phyloP scores from a whole-genome alignment of 2,329 filamentous ascomycete species.

The Aspergillus arachidicola region DNA sequence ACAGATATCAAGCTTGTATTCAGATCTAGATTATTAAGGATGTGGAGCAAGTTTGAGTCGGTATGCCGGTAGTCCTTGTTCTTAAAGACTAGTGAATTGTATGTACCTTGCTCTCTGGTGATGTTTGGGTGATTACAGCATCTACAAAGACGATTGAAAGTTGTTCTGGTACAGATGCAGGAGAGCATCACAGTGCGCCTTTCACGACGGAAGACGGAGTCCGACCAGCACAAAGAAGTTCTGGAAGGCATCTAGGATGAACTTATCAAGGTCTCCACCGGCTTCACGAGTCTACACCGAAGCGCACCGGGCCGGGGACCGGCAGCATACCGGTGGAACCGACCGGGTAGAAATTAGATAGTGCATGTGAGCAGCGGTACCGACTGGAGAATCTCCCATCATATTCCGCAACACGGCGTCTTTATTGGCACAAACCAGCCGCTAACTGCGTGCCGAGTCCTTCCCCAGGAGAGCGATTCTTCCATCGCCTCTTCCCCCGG shows the following conservation, averaged over 20 bases:
- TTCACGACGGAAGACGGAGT: not conserved
- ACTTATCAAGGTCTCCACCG: not conserved
- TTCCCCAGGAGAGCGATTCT: not conserved
- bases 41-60: not conserved
- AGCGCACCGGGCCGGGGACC: not conserved
- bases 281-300: constrained; percentile 3
- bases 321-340: constrained; percentile 3
- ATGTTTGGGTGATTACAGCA: not conserved
- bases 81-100: not conserved
- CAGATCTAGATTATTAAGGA: not conserved
- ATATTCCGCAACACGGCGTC: not conserved
- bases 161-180: not conserved
- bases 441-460: not conserved
- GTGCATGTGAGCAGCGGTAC: not conserved
- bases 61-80: not conserved
- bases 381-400: not conserved
- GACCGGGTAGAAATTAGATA: not conserved
- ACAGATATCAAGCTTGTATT: not conserved
- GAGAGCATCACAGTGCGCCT: not conserved
- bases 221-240: not conserved
- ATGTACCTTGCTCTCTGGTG: no score
- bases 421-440: not conserved
- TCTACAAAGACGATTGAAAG: not conserved
- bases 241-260: not conserved
- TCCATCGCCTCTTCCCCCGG: not conserved